Conservation (phyloP, 2,329 filamentous ascomycete genomes). For the Aplosporella prunicola region DNA sequence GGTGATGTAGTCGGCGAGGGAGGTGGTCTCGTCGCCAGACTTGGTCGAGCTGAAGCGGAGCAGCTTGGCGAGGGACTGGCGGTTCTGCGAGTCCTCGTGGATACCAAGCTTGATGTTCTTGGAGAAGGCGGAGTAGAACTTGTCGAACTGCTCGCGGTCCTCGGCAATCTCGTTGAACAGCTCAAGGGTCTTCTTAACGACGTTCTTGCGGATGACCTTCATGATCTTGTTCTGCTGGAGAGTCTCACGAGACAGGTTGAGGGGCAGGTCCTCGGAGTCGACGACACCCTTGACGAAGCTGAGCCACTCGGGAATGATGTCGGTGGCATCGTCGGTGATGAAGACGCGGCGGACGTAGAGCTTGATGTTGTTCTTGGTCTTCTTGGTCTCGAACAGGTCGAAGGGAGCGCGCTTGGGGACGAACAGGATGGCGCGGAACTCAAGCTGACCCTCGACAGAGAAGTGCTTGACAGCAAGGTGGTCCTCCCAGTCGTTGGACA, state of each 20-base stretch:
- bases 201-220: conserved; percentile 99
- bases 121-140: conserved; percentile 99
- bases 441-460: conserved; percentile 99
- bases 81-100: conserved; percentile 99
- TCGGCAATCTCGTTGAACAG: conserved; percentile 98
- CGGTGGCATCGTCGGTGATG: conserved; percentile 98
- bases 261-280: conserved; percentile 97
- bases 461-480: conserved; percentile 99
- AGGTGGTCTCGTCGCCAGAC: conserved; percentile 92
- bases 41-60: conserved; percentile 99
- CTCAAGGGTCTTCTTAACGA: conserved; percentile 99
- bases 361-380: conserved; percentile 99
- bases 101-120: conserved; percentile 99
- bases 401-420: conserved; percentile 99
- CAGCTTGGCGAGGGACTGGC: conserved; percentile 84
- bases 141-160: conserved; percentile 99
- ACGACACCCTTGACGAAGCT: conserved; percentile 99
- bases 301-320: conserved; percentile 98
- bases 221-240: conserved; percentile 99
- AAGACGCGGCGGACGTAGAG: conserved; percentile 99
- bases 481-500: conserved; percentile 99
- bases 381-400: conserved; percentile 99
- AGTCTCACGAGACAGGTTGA: conserved; percentile 99
- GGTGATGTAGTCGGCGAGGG: conserved; percentile 92
- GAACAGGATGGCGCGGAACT: conserved; percentile 99